A percentile compares a stretch with the other conserved stretches of the same genome.
These are phyloP conservation scores for Phtheirospermum japonicum DNA, from an alignment of 257 asterid genomes.

Conservation along the genomic window DNA sequence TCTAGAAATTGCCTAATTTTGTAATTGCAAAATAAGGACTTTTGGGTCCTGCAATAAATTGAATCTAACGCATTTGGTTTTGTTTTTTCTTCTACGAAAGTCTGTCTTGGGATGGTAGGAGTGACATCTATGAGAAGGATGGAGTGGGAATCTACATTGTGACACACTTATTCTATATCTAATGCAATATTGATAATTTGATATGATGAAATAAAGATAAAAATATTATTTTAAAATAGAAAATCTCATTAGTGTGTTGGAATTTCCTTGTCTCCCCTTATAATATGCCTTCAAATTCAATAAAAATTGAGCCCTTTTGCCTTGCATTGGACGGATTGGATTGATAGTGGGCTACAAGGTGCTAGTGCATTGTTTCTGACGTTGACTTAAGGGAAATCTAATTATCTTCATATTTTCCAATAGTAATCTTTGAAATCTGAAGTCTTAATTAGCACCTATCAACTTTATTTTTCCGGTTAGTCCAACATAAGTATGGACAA, in stretches of 20 bases:
- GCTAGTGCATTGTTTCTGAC: not conserved
- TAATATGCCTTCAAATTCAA: not conserved
- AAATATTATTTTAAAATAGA: too few relatives aligned
- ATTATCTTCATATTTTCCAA: not conserved
- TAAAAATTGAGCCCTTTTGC: not conserved
- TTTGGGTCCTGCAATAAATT: too few relatives aligned
- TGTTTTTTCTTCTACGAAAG: too few relatives aligned
- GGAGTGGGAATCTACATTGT: too few relatives aligned
- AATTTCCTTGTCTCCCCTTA: not conserved
- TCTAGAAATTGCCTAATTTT: too few relatives aligned
- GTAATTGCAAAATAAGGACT: too few relatives aligned
- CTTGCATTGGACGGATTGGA: not conserved
- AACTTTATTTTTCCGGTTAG: not conserved
- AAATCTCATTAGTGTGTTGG: not conserved
- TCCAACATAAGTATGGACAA: not conserved
- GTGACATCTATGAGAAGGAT: too few relatives aligned
- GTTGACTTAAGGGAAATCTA: not conserved
- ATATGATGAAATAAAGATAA: too few relatives aligned
- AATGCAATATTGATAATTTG: too few relatives aligned
- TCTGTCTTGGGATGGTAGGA: too few relatives aligned
- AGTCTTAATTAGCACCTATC: not conserved
- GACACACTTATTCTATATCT: too few relatives aligned
- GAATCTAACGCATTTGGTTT: too few relatives aligned
- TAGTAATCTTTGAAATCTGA: not conserved
- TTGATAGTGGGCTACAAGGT: not conserved